These are phyloP conservation scores for Lactifluus volemus DNA, from an alignment of 768 basidiomycete genomes.

Conservation along the genomic window DNA sequence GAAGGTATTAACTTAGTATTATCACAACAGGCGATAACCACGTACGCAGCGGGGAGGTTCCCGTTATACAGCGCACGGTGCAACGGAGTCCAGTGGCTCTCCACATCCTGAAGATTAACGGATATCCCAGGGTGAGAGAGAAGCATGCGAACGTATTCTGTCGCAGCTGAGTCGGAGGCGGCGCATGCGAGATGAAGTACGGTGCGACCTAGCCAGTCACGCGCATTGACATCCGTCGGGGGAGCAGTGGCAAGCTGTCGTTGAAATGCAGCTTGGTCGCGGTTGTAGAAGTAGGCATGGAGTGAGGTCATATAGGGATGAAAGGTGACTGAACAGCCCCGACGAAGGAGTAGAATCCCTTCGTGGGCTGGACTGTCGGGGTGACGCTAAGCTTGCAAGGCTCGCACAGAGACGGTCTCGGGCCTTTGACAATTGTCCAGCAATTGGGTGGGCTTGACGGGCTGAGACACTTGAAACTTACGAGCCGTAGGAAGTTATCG, in stretches of 20 bases:
- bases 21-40: constrained; percentile 5
- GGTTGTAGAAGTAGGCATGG: constrained; percentile 65
- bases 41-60: constrained; percentile 63
- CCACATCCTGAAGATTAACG: constrained; percentile 71
- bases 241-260: constrained; percentile 41
- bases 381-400: neutral
- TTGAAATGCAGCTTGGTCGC: constrained; percentile 70
- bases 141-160: constrained; percentile 72
- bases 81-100: constrained; percentile 87
- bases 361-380: neutral
- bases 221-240: constrained; percentile 54
- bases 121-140: constrained; percentile 68
- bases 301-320: constrained; percentile 61
- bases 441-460: neutral
- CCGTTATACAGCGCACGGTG: constrained; percentile 81
- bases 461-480: neutral
- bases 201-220: constrained; percentile 64
- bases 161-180: constrained; percentile 35
- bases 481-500: too few species aligned
- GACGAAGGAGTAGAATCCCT: neutral
- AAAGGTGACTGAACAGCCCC: neutral
- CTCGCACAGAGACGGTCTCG: neutral
- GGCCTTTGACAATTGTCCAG: neutral
- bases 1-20: neutral
- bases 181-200: constrained; percentile 77